Conservation (phyloP, 306 rosid genomes). For the Clitoria ternatea region DNA sequence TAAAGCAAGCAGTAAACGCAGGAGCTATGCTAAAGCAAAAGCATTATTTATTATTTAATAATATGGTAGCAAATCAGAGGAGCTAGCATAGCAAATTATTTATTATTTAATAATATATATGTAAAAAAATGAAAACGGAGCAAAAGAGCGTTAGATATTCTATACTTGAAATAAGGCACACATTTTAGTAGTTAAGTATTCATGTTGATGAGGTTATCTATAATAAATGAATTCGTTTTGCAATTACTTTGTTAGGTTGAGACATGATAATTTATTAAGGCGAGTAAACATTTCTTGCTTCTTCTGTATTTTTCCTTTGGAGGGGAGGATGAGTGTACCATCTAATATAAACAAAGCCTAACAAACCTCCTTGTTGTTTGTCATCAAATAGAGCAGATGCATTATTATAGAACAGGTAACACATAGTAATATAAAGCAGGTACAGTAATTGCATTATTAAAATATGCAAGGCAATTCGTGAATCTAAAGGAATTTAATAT, state of each 20-base stretch:
- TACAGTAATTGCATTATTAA: too few relatives aligned
- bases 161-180: neutral
- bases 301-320: neutral
- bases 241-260: neutral
- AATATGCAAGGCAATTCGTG: too few relatives aligned
- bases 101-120: too few relatives aligned
- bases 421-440: too few relatives aligned
- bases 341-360: neutral
- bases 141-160: neutral
- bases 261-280: neutral
- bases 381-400: conserved; percentile 6
- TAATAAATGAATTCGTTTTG: neutral
- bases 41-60: too few relatives aligned
- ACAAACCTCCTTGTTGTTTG: neutral
- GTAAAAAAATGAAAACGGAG: too few relatives aligned
- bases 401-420: too few relatives aligned
- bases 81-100: too few relatives aligned
- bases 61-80: too few relatives aligned
- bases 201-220: neutral
- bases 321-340: neutral
- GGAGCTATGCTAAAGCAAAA: too few relatives aligned
- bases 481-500: too few relatives aligned
- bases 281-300: neutral
- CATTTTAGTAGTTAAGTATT: conserved; percentile 1
- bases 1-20: too few relatives aligned